These are phyloP conservation scores for Neoscytalidium dimidiatum DNA, from an alignment of 2,329 filamentous ascomycete genomes.

Conservation along the genomic window DNA sequence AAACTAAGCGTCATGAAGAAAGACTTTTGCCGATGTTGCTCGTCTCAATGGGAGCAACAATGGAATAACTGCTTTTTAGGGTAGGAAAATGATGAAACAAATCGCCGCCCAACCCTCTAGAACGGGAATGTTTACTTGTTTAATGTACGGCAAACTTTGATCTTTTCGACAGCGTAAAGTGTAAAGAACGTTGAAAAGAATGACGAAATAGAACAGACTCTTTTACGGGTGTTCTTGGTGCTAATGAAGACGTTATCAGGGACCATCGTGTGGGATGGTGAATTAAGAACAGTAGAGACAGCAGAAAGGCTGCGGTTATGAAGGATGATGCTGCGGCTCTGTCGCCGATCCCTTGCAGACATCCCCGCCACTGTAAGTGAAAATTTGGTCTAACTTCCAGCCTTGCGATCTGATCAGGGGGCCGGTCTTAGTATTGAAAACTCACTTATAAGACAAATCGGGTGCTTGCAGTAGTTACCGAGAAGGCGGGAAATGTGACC, in stretches of 20 bases:
- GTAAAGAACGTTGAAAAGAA: neutral
- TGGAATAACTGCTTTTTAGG: neutral
- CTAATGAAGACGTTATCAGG: neutral
- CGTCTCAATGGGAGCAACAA: neutral
- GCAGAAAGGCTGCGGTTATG: neutral
- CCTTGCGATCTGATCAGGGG: too few relatives aligned
- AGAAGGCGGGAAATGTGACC: too few relatives aligned
- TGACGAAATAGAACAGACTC: neutral
- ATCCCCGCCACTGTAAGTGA: too few relatives aligned
- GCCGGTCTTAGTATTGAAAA: too few relatives aligned
- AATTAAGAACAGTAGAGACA: neutral
- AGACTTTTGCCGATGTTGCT: slow-evolving; percentile 16
- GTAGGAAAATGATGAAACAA: neutral
- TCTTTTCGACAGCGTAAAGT: neutral
- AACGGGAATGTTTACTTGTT: neutral
- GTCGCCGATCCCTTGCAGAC: neutral
- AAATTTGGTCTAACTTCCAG: too few relatives aligned
- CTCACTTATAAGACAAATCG: too few relatives aligned
- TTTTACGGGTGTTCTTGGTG: slow-evolving; percentile 11
- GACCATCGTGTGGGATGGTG: neutral
- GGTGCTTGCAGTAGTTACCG: too few relatives aligned
- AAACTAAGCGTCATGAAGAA: slow-evolving; percentile 34
- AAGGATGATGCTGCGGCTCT: neutral
- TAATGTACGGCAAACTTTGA: too few relatives aligned
- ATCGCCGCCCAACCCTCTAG: neutral